Percentiles rank a stretch among this genome's conserved stretches.
Conservation (phyloP, 2,329 filamentous ascomycete species). For the Pseudopyrenochaeta lycopersici region DNA sequence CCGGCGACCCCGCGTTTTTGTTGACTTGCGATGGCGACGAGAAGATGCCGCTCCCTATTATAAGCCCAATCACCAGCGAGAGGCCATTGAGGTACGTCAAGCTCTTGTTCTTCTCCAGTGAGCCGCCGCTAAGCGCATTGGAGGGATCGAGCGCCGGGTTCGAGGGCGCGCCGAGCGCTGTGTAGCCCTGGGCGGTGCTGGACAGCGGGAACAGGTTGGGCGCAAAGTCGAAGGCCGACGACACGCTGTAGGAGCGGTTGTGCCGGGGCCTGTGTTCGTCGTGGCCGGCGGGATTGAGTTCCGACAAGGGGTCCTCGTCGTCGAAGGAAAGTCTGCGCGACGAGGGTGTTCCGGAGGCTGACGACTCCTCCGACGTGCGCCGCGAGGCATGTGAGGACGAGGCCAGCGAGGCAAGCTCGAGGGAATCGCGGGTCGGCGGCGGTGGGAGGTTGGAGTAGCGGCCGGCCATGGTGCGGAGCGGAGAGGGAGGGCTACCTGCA, state of each 20-base stretch:
- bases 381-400: conserved; percentile 76
- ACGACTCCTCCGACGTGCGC: conserved; percentile 75
- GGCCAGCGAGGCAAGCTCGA: conserved; percentile 94
- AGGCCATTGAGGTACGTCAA: conserved; percentile 94
- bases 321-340: conserved; percentile 90
- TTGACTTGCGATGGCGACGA: conserved; percentile 94
- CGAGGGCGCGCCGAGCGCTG: conserved; percentile 81
- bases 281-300: conserved; percentile 63
- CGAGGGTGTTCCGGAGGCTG: conserved; percentile 86
- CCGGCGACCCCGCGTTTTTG: conserved; percentile 87
- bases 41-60: conserved; percentile 97
- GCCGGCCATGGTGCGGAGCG: conserved; percentile 44
- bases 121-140: conserved; percentile 73
- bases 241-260: conserved; percentile 83
- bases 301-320: conserved; percentile 78
- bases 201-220: conserved; percentile 91
- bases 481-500: conserved; percentile 24
- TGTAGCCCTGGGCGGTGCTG: conserved; percentile 79
- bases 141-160: conserved; percentile 63
- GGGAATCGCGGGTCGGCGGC: conserved; percentile 77
- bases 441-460: conserved; percentile 48
- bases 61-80: conserved; percentile 87
- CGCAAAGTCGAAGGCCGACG: conserved; percentile 95
- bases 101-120: conserved; percentile 93
- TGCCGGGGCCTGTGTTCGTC: conserved; percentile 52